Evolutionary conservation across 768 basidiomycete species (phyloP), one percentile per base, ranked within the genome.

Genomic region (Russula lepida): DNA sequence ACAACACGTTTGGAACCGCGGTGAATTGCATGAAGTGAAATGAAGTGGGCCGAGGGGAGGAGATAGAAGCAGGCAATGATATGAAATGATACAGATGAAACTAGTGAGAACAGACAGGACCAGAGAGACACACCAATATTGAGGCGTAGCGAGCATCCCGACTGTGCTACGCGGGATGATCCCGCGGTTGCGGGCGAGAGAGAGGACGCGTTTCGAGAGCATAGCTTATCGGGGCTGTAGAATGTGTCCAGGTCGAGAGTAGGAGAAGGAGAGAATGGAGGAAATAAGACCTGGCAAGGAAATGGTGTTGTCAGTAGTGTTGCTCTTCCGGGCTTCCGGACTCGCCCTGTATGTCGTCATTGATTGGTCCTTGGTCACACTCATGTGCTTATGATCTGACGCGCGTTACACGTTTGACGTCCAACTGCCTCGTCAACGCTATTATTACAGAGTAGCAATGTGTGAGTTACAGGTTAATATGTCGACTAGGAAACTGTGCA

Each of bases 141-240:
- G 66, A 27, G 66, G 58, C 44, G 58, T 54, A 27, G 66, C 59
- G 28, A 66, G 44, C 13, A 43, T 52, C n/a, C 60, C 64, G 37
- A 54, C 53, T 30, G 37, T 39, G 50, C 48, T 60, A 35, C 60
- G 56, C 37, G 66, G 54, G 55, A 66, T 54, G 54, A 56, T 47
- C 19, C 60, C 64, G 27, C 60, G 49, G 21, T 60, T 35, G 39
- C 66, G 60, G 25, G 64, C 66, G 41, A 66, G 57, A 43, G 66
- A 46, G n/a, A 62, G 47, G 60, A 66, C 59, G 64, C 66, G 66
- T 59, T 65, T 66, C 53, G 66, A 62, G 28, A 66, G 35, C 66
- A 66, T 66, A 19, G 33, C 50, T 27, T 17, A n/a, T 47, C 49
- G 6, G 43, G 54, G 54, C 23, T 27, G 53, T 44, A 33, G 25